Conservation (phyloP, 371 early-diverging fungal species). For the Nosema muscidifuracis region DNA sequence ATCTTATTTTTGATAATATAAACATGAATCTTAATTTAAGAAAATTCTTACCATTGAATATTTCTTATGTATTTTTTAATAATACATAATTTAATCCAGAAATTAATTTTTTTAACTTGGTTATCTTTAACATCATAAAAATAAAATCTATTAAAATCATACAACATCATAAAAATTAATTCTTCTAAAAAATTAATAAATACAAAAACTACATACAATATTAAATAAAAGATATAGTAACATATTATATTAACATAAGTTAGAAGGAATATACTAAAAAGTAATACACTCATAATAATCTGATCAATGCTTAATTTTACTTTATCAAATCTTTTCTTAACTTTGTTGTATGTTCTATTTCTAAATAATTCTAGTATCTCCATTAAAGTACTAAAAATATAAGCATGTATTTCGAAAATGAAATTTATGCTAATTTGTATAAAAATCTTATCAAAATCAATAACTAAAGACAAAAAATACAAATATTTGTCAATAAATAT, state of each 20-base stretch:
- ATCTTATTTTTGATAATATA: no score
- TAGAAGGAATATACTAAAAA: slow-evolving; percentile 16
- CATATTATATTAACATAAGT: background rate
- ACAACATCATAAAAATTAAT: background rate
- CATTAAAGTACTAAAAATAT: background rate
- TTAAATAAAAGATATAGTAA: slow-evolving; percentile 3
- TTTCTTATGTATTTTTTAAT: no score
- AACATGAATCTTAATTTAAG: no score
- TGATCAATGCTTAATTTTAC: slow-evolving; percentile 25
- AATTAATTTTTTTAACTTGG: no score
- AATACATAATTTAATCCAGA: no score
- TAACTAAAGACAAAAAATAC: background rate
- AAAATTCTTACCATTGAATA: no score
- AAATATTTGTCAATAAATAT: background rate
- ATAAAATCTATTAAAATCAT: background rate
- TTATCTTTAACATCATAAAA: background rate
- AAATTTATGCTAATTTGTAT: background rate
- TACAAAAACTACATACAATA: background rate
- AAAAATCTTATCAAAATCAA: background rate
- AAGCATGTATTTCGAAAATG: background rate
- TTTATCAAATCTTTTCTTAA: slow-evolving; percentile 27
- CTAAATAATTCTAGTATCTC: slow-evolving; percentile 18
- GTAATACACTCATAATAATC: slow-evolving; percentile 20
- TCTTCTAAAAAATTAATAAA: background rate
- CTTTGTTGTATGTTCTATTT: slow-evolving; percentile 18